Base-by-base conservation (phyloP, 2,329 filamentous ascomycete species). In the Cytospora schulzeri region DNA sequence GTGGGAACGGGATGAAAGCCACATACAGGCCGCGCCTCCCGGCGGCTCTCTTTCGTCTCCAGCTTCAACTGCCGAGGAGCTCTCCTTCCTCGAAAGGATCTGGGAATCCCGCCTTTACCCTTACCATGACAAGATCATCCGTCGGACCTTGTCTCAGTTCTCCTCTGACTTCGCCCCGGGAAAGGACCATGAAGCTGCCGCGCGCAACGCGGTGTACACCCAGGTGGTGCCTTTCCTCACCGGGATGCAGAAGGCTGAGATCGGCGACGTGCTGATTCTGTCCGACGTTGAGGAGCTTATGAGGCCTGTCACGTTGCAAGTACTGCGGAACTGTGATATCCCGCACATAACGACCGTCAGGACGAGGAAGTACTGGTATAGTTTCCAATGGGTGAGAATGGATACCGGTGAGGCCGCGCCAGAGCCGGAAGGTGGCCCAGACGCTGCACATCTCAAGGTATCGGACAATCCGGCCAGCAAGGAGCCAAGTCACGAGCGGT, bases 251-350 rank as follows among this genome's bases (percentile, higher is more conserved):
- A 69, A 71, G 60, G 72, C 76, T 41, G 68, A 72, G 2, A 66
- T 72, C 14, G 67, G 73, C 41, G 80, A 82, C 66, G 77, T 80
- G 7, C 70, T 82, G 15, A 65, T 82, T 41, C 74, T 81, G 11
- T 76, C 77, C 35, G 80, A 83, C 68, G 75, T 81, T 28, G 79
- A 82, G 70, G 80, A 82, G 72, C 75, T 82, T 31, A 71, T 75
- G 15, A 73, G 76, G 8, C 78, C 79, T 1, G 71, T 70, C 17
- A 70, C 74, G 2, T 60, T 78, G 31, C 69, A 70, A 55, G 52
- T 74, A 1, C 67, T 79, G 33, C 70, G 76, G 31, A 75, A 77
- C 64, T 79, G 77, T 67, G 62, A 69, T n/a, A 71, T 77, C 31
- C 76, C 73, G 6, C 67, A 69, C 7, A 69, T 72, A 35, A 67